Evolutionary conservation across 2,329 filamentous ascomycete genomes (phyloP), one percentile per base, ranked within the genome.

Genomic region (Fusarium dimerum): DNA sequence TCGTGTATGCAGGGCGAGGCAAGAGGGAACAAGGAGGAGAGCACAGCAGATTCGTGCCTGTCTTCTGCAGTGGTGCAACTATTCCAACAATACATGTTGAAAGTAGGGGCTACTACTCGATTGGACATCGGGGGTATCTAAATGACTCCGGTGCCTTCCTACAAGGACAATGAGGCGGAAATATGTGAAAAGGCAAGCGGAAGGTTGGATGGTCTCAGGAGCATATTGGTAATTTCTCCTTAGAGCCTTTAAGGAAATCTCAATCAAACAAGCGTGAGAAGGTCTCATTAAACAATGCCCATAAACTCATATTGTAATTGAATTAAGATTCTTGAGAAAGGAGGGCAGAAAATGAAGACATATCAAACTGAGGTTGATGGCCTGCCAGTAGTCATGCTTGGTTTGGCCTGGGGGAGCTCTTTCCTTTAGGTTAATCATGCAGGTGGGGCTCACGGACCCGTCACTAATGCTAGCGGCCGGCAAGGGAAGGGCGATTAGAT

Each of bases 401-500:
- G 32, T 15, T 36, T 36, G 32, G 13, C 20, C 46, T 44, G 43
- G 53, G 47, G 45, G 43, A 50, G 43, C 54, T 54, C 56, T 43
- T 60, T 55, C 51, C 26, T 26, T 26, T 26, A 26, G 20, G 51
- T 55, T 44, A 40, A 34, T 46, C 46, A 47, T 29, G 41, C 15
- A 18, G 42, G 47, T 38, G 32, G 42, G 51, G 45, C 57, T 20
- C 17, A 5, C 41, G 18, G 8, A 16, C 56, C 50, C 32, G 32
- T 60, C 52, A 48, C 51, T 58, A 61, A 51, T 59, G 62, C 48
- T 55, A 55, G 52, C 52, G 61, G 56, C 61, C 62, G 62, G 60
- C 60, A 64, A 60, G 61, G 59, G 59, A 52, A 60, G 57, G 62
- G 68, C 69, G 68, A 71, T 69, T 67, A 67, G 60, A 66, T 61